Base-by-base conservation (phyloP, 352 stramenopile genomes). In the Phytophthora ohioensis region DNA sequence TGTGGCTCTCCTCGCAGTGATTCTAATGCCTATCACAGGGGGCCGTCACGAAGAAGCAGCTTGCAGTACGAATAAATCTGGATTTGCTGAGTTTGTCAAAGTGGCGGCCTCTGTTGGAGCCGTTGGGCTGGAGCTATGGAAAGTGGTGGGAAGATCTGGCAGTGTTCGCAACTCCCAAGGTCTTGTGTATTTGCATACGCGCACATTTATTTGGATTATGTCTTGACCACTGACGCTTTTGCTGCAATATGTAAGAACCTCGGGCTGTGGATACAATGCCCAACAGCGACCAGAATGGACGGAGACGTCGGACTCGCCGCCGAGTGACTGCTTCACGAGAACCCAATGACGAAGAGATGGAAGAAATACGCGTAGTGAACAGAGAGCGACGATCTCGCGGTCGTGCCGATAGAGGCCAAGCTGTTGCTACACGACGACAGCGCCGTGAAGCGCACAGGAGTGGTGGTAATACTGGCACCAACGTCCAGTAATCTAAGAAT, bases 71-170 rank as follows among this genome's bases (percentile, higher is more conserved):
- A 39, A 55, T n/a, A 47, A 34, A 27, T 57, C 34, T 12, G 9
- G 7, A 3, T 21, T 56, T 5, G 45, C 32, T n/a, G 43, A 65
- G 32, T 64, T 64, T 15, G n/a, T 55, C 11, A 45, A 48, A 32
- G 12, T 55, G 34, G 41, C 11, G 5, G 30, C 43, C 15, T 54
- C 45, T 13, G 35, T 66, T 12, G 35, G 17, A 4, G 11, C 21
- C 21, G 21, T 27, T 27, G 21, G 1, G 38, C 15, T 58, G 58
- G 45, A 57, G 21, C 34, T 62, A 9, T 43, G 30, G 56, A 54
- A 52, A 38, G 41, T 31, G 30, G 6, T 21, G 0, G 55, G 30
- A 15, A 38, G 12, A 48, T 0, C 4, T 27, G 31, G 31, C 30
- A n/a, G 54, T 39, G 38, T 39, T 41, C 5, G 21, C 53, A 12